Base-by-base conservation (phyloP, 1,284 basidiomycete genomes). In the Singerocomus rubriflavus region DNA sequence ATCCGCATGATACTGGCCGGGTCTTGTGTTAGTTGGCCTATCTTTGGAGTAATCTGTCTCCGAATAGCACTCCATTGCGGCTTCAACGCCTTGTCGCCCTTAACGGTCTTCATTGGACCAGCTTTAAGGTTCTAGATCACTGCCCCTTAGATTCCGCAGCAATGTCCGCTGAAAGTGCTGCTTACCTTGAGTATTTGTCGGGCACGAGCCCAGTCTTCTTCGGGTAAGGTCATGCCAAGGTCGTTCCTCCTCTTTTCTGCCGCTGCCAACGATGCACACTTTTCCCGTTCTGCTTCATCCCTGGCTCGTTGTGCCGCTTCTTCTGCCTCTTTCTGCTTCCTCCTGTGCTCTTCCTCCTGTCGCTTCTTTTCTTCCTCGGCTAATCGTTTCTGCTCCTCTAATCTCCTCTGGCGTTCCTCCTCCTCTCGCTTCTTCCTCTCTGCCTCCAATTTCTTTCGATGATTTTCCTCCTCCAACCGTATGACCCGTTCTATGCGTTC, bases 1-100 rank as follows among this genome's bases (percentile, higher is more conserved):
- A 95, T 87, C 16, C 81, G 79, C 27, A 74, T 56, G 42, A 95
- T 91, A n/a, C 84, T 77, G 35, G 77, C 66, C 2, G 73, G 60
- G 40, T 94, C 88, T 59, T 93, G 91, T 11, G 93, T 94, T 32
- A 98, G 74, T 68, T 98, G 96, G 1, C 95, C 93, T 34, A 98
- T 81, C 64, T 92, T 93, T 29, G 92, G 88, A 2, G 86, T 93
- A 50, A 99, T 94, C 62, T 88, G 79, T 43, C 95, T 82, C 53
- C 96, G 90, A 32, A 82, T 78, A 42, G 73, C 76, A 45, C 73
- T 79, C 80, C 83, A 85, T 31, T 73, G 66, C 2, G 79, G 66
- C 65, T 82, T 85, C 49, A 77, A 54, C 8, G 71, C 71, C 48
- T 78, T 73, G 64, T 88, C 75, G 4, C 67, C 73, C 65, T 96